Percentiles rank a stretch among this genome's conserved stretches.
phyloP scores from a whole-genome alignment of 768 basidiomycete genomes.

The Amanita inopinata region DNA sequence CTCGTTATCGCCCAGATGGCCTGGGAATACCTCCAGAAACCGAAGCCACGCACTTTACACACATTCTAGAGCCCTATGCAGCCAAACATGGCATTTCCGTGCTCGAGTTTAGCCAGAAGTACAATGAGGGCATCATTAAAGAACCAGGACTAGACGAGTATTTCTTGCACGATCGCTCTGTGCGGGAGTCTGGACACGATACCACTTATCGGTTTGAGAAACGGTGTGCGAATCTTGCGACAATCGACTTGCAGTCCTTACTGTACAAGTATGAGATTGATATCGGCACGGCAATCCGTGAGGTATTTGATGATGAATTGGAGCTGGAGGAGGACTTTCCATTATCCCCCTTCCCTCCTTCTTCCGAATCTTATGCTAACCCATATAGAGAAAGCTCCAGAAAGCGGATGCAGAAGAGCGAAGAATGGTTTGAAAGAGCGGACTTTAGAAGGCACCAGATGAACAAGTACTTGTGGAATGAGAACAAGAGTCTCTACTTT shows the following conservation, averaged over 20 bases:
- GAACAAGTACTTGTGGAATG: conserved; percentile 96
- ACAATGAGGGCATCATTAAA: conserved; percentile 74
- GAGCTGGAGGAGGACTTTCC: conserved; percentile 90
- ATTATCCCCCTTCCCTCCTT: conserved; percentile 86
- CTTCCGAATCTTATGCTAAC: conserved; percentile 57
- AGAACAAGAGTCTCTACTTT: conserved; percentile 87
- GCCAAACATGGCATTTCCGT: conserved; percentile 87
- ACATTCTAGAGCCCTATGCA: conserved; percentile 93
- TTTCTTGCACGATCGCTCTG: conserved; percentile 93
- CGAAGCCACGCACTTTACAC: conserved; percentile 96
- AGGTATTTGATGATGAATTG: conserved; percentile 89
- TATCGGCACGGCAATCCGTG: conserved; percentile 94
- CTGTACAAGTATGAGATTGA: conserved; percentile 99
- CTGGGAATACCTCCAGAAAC: conserved; percentile 97
- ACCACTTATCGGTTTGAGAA: conserved; percentile 97
- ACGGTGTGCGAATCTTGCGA: conserved; percentile 92
- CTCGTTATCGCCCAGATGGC: conserved; percentile 89
- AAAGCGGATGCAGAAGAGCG: conserved; percentile 56
- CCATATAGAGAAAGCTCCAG: conserved; percentile 50
- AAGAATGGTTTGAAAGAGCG: conserved; percentile 91
- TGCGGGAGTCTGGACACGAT: conserved; percentile 94
- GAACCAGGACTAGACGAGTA: conserved; percentile 94
- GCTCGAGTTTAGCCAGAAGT: conserved; percentile 93
- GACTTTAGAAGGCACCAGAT: conserved; percentile 76
- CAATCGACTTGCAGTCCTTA: conserved; percentile 90